Evolutionary conservation across 129 eudicot species (phyloP).

Genomic region (Escallonia herrerae): DNA sequence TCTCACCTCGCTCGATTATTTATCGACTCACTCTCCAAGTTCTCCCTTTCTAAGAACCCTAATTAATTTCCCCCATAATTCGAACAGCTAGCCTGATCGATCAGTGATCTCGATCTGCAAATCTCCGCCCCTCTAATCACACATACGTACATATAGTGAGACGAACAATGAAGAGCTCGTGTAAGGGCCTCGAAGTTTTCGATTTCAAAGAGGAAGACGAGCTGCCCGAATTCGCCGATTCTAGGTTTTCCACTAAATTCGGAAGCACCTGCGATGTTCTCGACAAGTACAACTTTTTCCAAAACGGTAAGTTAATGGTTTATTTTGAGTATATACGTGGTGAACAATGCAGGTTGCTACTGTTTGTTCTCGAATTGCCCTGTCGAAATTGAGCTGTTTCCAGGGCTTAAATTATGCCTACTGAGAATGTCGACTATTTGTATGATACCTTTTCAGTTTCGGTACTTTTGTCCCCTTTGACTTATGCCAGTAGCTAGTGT

Average conservation of each 20-base stretch:
- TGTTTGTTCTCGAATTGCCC: too few species aligned
- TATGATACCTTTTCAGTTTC: too few species aligned
- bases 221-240: conserved; percentile 11
- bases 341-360: too few species aligned
- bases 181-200: conserved; percentile 31
- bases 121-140: background rate
- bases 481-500: too few species aligned
- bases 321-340: too few species aligned
- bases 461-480: too few species aligned
- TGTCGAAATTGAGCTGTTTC: too few species aligned
- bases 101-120: background rate
- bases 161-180: conserved; percentile 27
- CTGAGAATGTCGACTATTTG: too few species aligned
- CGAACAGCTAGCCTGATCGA: conserved; percentile 20
- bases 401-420: too few species aligned
- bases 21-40: background rate
- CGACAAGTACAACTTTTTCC: conserved; percentile 33
- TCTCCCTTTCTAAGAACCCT: background rate
- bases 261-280: conserved; percentile 18
- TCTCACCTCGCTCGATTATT: background rate
- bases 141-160: background rate
- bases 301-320: conserved; percentile 17
- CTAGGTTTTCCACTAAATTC: conserved; percentile 10
- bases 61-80: background rate
- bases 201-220: conserved; percentile 45